phyloP scores from a whole-genome alignment of 176 grass and related monocot species.

The Phragmites australis region DNA sequence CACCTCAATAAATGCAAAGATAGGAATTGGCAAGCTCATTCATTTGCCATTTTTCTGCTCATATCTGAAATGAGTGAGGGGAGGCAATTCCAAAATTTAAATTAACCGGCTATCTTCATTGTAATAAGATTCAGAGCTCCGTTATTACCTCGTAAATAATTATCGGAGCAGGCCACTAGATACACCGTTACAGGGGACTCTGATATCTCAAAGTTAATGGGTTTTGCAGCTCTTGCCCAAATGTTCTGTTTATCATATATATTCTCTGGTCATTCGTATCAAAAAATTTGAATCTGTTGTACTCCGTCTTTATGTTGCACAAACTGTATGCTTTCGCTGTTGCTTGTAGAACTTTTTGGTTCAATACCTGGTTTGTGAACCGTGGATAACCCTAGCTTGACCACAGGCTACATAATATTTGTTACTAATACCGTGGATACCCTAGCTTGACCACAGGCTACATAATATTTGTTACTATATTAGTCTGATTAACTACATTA shows the following conservation, averaged over 20 bases:
- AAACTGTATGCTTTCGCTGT: neutral
- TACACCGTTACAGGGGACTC: conserved; percentile 24
- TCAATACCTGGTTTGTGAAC: neutral
- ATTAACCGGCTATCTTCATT: conserved; percentile 25
- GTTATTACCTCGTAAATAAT: conserved; percentile 42
- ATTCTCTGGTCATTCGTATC: too few species aligned
- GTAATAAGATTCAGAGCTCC: conserved; percentile 13
- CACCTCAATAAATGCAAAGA: conserved; percentile 53
- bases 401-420: too few species aligned
- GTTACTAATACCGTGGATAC: too few species aligned
- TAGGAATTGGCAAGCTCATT: conserved; percentile 45
- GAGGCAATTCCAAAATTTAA: conserved; percentile 42
- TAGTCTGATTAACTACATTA: too few species aligned
- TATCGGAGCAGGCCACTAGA: conserved; percentile 28
- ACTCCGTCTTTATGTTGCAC: neutral
- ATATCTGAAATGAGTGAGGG: conserved; percentile 34
- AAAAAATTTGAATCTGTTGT: neutral
- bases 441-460: too few species aligned
- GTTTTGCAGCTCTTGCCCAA: conserved; percentile 12
- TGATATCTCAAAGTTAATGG: conserved; percentile 22
- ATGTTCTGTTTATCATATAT: conserved; percentile 9
- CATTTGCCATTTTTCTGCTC: conserved; percentile 46
- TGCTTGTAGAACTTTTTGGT: neutral
- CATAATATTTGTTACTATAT: too few species aligned
- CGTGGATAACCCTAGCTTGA: neutral